phyloP scores from a whole-genome alignment of 495 filamentous ascomycete species.

The Penicillium desertorum region DNA sequence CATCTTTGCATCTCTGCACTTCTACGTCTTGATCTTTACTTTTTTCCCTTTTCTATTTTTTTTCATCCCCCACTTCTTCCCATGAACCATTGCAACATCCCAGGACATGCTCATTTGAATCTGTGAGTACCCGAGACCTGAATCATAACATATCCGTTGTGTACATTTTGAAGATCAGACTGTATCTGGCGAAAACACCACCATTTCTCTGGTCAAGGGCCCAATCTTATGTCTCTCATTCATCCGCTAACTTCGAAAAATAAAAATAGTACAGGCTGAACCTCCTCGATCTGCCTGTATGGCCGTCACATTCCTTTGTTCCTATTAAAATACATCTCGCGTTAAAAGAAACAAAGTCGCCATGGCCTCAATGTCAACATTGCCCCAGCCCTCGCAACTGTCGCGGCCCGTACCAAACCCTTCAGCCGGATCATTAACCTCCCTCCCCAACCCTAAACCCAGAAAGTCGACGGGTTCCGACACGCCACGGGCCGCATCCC shows the following conservation, averaged over 20 bases:
- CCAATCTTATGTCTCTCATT: conserved; percentile 1
- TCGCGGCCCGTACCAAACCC: conserved; percentile 62
- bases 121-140: conserved; percentile 24
- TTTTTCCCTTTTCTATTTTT: not conserved
- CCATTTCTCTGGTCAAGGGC: not conserved
- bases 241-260: conserved; percentile 1
- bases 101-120: conserved; percentile 18
- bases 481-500: conserved; percentile 42
- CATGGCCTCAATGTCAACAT: conserved; percentile 58
- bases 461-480: conserved; percentile 61
- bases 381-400: conserved; percentile 64
- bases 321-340: conserved; percentile 10
- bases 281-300: conserved; percentile 12
- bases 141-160: not conserved
- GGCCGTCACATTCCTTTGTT: conserved; percentile 14
- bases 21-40: conserved; percentile 6
- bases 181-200: not conserved
- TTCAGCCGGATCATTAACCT: conserved; percentile 64
- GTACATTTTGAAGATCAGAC: too few species aligned
- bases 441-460: conserved; percentile 68
- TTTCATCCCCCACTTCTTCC: not conserved
- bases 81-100: conserved; percentile 20
- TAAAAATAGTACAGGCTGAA: not conserved
- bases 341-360: conserved; percentile 8
- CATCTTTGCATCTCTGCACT: not conserved